Evolutionary conservation across 345 rosid genomes (phyloP).

Genomic region (Lagerstroemia speciosa): DNA sequence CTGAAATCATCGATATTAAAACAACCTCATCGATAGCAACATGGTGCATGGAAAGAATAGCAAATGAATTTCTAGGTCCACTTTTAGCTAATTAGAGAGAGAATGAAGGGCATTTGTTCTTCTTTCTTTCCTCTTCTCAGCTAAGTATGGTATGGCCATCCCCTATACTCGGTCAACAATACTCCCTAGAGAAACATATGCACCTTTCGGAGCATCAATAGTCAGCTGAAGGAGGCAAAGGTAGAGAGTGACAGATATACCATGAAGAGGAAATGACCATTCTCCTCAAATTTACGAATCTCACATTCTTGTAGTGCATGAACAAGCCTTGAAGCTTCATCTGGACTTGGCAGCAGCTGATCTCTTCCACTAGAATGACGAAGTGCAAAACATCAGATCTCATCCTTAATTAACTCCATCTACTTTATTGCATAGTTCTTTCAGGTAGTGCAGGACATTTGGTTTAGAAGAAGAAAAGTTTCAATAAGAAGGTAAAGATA

Average conservation of each 20-base stretch:
- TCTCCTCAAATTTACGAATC: conserved; percentile 43
- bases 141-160: not conserved
- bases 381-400: not conserved
- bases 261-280: conserved; percentile 73
- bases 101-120: not conserved
- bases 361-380: conserved; percentile 54
- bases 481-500: not conserved
- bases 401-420: not conserved
- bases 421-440: not conserved
- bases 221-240: not conserved
- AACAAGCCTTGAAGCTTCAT: conserved; percentile 53
- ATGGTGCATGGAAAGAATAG: not conserved
- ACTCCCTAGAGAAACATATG: not conserved
- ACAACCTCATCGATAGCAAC: not conserved
- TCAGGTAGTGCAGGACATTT: not conserved
- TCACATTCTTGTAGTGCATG: conserved; percentile 37
- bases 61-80: not conserved
- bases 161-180: not conserved
- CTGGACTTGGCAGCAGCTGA: conserved; percentile 59
- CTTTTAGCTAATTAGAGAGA: not conserved
- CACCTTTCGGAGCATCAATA: not conserved
- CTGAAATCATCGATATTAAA: not conserved
- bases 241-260: conserved; percentile 19
- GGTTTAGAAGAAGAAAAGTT: not conserved
- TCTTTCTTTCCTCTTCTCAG: not conserved